Percentiles rank a stretch among this genome's conserved stretches.
These are phyloP conservation scores for Eimeria necatrix DNA, from an alignment of 169 alveolate genomes.

Conservation along the genomic window DNA sequence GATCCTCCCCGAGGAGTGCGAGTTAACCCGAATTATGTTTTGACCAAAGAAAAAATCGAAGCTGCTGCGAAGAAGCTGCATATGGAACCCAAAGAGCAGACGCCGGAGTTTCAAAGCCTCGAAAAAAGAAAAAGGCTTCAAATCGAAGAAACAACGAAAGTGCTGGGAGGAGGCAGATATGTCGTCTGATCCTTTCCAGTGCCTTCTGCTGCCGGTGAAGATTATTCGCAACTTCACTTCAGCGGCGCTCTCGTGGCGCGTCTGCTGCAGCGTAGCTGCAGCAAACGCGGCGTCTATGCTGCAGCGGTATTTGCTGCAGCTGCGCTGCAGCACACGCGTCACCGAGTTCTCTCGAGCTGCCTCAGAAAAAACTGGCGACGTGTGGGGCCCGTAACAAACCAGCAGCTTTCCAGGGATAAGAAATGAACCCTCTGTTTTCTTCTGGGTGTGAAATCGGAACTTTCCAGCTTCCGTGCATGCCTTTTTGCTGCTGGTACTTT, in stretches of 20 bases:
- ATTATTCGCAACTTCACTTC: too few relatives aligned
- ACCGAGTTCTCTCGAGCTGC: too few relatives aligned
- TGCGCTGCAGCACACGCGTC: too few relatives aligned
- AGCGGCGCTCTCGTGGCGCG: too few relatives aligned
- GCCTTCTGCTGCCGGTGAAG: too few relatives aligned
- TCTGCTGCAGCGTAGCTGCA: too few relatives aligned
- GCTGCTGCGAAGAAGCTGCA: constrained; percentile 56
- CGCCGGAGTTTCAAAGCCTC: background rate
- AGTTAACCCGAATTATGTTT: background rate
- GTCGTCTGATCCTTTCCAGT: background rate
- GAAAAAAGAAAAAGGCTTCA: background rate
- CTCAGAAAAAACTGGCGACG: too few relatives aligned
- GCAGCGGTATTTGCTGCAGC: background rate
- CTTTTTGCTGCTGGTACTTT: too few relatives aligned
- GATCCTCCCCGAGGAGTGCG: constrained; percentile 40
- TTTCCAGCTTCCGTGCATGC: too few relatives aligned
- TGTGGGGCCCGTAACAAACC: too few relatives aligned
- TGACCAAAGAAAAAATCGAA: background rate
- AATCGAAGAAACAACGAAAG: background rate
- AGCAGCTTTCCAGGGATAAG: background rate
- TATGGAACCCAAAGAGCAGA: background rate
- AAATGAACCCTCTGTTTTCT: background rate
- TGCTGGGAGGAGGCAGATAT: constrained; percentile 48
- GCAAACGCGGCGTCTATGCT: background rate
- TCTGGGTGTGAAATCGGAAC: too few relatives aligned